Base-by-base conservation (phyloP, 129 eudicot species). In the Saposhnikovia divaricata region DNA sequence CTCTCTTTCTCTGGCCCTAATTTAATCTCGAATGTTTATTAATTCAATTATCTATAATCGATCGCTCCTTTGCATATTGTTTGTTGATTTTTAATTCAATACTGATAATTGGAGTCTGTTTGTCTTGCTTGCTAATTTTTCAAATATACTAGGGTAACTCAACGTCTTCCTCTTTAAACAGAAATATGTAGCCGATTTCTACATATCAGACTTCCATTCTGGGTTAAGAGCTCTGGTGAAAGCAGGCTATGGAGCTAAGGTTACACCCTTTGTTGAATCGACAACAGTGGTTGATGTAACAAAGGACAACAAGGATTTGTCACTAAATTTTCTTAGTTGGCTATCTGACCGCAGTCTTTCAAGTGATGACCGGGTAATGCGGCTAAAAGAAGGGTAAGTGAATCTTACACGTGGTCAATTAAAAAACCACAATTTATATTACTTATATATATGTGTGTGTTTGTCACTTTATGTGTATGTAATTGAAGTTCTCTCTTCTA, bases 151-250 rank as follows among this genome's bases (percentile, higher is more conserved):
- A 34, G 0, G 69, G 48, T 53, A 76, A 34, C 66, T 48, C 10
- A 76, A 68, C 43, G 23, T 61, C 37, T 77, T 71, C 57, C 40
- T 87, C 55, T 79, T 79, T 66, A 66, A 68, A 75, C 98, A 96
- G 99, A 96, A 85, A 87, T 83, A 92, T 71, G 95, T 90, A 80
- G 96, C 97, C 59, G 99, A 96, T 81, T 96, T 96, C 80, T 96
- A 96, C 82, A 86, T 96, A 85, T 96, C 99, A 43, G 99, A 96
- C 85, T 88, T 90, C 84, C 97, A 92, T 71, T 85, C 99, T 50
- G 99, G 99, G 39, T 84, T 96, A 72, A 84, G 99, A 88, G 99
- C 98, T 76, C 87, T 90, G 80, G 99, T 96, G 74, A 96, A 96
- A 83, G 96, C 97, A 43, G 99, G 99, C 51, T 88, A 87, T 81